These are phyloP conservation scores for Starmerella davenportii DNA, from an alignment of 805 yeast genomes.

Conservation along the genomic window DNA sequence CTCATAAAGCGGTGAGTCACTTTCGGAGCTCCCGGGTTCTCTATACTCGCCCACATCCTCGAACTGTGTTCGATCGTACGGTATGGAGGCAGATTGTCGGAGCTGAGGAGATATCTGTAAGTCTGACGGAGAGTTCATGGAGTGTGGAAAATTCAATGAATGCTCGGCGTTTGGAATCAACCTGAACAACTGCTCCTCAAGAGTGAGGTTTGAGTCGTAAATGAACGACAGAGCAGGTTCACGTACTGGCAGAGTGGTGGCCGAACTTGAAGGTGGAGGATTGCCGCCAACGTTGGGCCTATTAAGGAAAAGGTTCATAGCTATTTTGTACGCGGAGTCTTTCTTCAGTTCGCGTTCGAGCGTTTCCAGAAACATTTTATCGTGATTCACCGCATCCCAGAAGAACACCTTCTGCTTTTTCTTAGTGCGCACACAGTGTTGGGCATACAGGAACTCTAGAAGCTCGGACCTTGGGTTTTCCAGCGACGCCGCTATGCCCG, in stretches of 20 bases:
- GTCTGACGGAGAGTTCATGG: no score
- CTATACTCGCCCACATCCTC: no score
- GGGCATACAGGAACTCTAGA: constrained; percentile 63
- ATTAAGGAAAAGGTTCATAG: constrained; percentile 23
- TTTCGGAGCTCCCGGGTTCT: no score
- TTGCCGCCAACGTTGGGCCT: background rate
- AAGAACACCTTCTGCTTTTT: constrained; percentile 92
- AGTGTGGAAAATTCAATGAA: no score
- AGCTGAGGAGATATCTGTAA: no score
- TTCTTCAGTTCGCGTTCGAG: constrained; percentile 77
- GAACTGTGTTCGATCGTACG: no score
- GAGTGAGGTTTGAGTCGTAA: constrained; percentile 28
- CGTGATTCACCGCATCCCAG: constrained; percentile 95
- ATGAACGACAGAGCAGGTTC: constrained; percentile 71
- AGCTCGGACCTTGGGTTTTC: constrained; percentile 81
- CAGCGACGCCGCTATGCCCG: constrained; percentile 65
- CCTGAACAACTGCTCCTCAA: background rate
- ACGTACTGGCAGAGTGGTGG: constrained; percentile 18
- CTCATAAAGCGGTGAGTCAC: no score
- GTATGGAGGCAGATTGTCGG: no score
- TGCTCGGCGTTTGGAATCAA: background rate
- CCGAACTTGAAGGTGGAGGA: background rate
- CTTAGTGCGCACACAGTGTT: constrained; percentile 78
- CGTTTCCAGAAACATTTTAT: constrained; percentile 77
- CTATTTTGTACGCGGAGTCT: constrained; percentile 27